Base-by-base conservation (phyloP, 1,139 yeast species). In the Diutina siamensis region DNA sequence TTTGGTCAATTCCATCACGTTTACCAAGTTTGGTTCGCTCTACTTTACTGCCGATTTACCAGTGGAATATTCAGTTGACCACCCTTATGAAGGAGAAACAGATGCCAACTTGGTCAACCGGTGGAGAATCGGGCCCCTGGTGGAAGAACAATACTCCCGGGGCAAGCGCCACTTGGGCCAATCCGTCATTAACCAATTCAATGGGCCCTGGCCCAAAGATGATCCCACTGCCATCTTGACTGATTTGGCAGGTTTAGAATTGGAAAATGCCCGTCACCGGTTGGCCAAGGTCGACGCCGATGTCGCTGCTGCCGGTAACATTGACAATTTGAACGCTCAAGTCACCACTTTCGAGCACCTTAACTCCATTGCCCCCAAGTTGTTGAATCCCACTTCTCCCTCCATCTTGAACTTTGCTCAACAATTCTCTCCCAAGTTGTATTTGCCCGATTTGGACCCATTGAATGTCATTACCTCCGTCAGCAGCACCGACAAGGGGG, bases 41-140 rank as follows among this genome's bases (percentile, higher is more conserved):
- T 92, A 84, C 62, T 89, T 87, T 53, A 59, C 62, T 45, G 75
- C 78, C 44, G 92, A 85, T 55, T 82, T 78, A 21, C 64, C 61
- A 34, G 55, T 57, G 2, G 63, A 68, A 42, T 71, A 68, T 50
- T 60, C 61, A 32, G 73, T 65, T 31, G 51, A 64, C 34, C 85
- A 94, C 3, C 31, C 42, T 15, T 83, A 83, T 53, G 78, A 76
- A 5, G 86, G 80, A 19, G 92, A 84, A 59, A 65, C 71, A 31
- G 68, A 79, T 46, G 67, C 69, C 25, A 62, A 61, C 28, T 65
- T 84, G 47, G 67, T 68, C 45, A 74, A 76, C 51, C 77, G 95
- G 66, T 89, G 94, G 94, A 76, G 83, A 59, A 80, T 92, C 53
- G 97, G 98, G 2, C 94, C 95, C n/a, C 76, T 87, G 38, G 80